These are phyloP conservation scores for Rheum nobile DNA, from an alignment of 148 eudicot genomes.

Conservation along the genomic window DNA sequence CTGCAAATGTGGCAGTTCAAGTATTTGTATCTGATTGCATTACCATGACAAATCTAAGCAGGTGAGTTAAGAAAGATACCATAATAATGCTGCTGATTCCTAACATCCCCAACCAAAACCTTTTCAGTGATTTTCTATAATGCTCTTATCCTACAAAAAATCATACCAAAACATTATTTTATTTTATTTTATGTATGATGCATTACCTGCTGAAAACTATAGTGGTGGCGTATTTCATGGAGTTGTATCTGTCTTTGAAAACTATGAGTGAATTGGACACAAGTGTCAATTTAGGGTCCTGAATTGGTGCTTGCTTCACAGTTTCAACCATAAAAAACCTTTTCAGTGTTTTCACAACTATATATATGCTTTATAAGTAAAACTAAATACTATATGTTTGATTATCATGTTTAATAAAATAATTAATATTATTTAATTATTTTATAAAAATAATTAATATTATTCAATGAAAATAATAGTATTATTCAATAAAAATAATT, in stretches of 20 bases:
- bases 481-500: too few relatives aligned
- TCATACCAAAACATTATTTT: too few relatives aligned
- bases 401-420: too few relatives aligned
- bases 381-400: too few relatives aligned
- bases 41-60: neutral
- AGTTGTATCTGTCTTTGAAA: constrained; percentile 37
- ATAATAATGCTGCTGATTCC: constrained; percentile 62
- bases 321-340: constrained; percentile 57
- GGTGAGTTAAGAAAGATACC: constrained; percentile 23
- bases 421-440: too few relatives aligned
- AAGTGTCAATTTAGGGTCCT: constrained; percentile 20
- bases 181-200: too few relatives aligned
- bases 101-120: constrained; percentile 80
- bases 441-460: too few relatives aligned
- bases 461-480: too few relatives aligned
- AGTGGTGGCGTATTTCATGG: constrained; percentile 59
- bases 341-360: too few relatives aligned
- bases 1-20: constrained; percentile 24
- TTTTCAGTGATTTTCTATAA: too few relatives aligned
- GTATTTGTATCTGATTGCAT: neutral
- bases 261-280: constrained; percentile 28
- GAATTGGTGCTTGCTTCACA: constrained; percentile 30
- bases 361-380: too few relatives aligned
- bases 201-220: constrained; percentile 52
- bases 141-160: too few relatives aligned